A percentile compares a stretch with the other conserved stretches of the same genome.
Conservation (phyloP, 768 basidiomycete genomes). For the Russula dissimulans region DNA sequence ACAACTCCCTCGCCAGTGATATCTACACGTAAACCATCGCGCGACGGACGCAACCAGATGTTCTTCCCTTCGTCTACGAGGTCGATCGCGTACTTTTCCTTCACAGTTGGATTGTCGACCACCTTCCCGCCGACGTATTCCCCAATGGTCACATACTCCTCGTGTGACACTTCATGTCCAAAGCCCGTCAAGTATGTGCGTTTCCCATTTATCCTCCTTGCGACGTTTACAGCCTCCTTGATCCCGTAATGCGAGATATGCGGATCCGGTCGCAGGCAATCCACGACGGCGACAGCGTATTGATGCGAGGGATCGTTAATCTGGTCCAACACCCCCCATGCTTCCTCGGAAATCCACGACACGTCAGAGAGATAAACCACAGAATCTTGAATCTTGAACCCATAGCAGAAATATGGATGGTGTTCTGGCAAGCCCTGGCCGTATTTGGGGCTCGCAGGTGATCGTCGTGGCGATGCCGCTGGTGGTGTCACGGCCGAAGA, state of each 20-base stretch:
- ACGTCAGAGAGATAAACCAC: conserved; percentile 80
- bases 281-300: conserved; percentile 58
- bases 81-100: conserved; percentile 35
- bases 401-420: conserved; percentile 56
- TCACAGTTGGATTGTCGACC: conserved; percentile 24
- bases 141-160: conserved; percentile 62
- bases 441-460: background rate
- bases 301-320: conserved; percentile 23
- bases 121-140: conserved; percentile 37
- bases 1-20: conserved; percentile 35
- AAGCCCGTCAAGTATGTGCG: conserved; percentile 71
- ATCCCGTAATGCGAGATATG: conserved; percentile 80
- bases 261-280: conserved; percentile 56
- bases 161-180: conserved; percentile 68
- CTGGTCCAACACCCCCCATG: conserved; percentile 44
- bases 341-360: conserved; percentile 65
- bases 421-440: conserved; percentile 26
- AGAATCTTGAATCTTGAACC: conserved; percentile 57
- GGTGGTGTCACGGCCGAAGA: background rate
- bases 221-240: conserved; percentile 46
- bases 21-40: conserved; percentile 60
- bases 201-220: conserved; percentile 46
- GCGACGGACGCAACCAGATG: conserved; percentile 62
- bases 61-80: conserved; percentile 39
- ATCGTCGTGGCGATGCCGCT: conserved; percentile 1